Evolutionary conservation across 148 eudicot species (phyloP).

Genomic region (Chenopodium berlandieri): DNA sequence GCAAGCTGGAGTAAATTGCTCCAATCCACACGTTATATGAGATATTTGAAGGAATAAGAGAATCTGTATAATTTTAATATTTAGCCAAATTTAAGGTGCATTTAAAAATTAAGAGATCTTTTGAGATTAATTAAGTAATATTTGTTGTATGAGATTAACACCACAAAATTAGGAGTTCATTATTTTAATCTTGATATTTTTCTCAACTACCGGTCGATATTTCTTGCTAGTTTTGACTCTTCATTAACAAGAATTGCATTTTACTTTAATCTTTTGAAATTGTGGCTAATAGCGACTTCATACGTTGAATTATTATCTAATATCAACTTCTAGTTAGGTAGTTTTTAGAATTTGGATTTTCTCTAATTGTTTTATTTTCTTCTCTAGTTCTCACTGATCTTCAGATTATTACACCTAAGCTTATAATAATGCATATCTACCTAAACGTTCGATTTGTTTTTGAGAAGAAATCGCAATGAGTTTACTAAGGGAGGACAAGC

Average conservation of each 20-base stretch:
- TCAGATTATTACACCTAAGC: too few relatives aligned
- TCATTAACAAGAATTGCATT: not conserved
- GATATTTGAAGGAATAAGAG: conserved; percentile 4
- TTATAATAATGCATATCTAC: too few relatives aligned
- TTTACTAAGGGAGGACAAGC: too few relatives aligned
- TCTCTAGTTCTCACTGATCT: too few relatives aligned
- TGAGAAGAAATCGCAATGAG: too few relatives aligned
- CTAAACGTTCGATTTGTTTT: too few relatives aligned
- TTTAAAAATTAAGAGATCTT: not conserved
- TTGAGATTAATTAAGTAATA: not conserved
- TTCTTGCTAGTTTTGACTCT: not conserved
- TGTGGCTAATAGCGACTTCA: not conserved
- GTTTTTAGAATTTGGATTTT: too few relatives aligned
- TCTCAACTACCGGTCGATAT: not conserved
- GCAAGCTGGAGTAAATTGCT: conserved; percentile 12
- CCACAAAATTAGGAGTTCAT: not conserved
- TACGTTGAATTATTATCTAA: too few relatives aligned
- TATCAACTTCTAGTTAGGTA: too few relatives aligned
- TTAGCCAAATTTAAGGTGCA: too few relatives aligned
- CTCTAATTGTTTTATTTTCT: too few relatives aligned
- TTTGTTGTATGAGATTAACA: not conserved
- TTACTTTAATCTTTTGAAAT: not conserved
- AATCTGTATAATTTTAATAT: not conserved
- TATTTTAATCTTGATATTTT: not conserved
- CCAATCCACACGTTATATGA: conserved; percentile 20